Conservation (phyloP, 2,329 filamentous ascomycete genomes). For the Xenoacremonium recifei region DNA sequence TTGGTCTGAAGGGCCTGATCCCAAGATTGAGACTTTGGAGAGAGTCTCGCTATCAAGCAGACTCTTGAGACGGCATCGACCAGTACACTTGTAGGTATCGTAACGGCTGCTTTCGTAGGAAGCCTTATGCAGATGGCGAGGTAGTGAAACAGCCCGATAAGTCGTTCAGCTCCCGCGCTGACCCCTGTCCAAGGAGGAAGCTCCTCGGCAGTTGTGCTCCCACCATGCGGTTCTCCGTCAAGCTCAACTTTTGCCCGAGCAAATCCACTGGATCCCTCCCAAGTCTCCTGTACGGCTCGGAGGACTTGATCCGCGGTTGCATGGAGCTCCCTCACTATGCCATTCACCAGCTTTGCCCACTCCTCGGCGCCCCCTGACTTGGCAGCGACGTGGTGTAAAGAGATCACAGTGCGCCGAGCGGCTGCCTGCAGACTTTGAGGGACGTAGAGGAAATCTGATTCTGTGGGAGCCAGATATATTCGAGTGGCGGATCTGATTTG, state of each 20-base stretch:
- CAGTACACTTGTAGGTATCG: constrained; percentile 65
- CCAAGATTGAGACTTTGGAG: constrained; percentile 42
- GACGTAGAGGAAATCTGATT: constrained; percentile 46
- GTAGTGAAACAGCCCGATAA: constrained; percentile 64
- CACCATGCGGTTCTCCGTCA: constrained; percentile 47
- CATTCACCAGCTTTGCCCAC: constrained; percentile 68
- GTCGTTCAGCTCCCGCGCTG: constrained; percentile 67
- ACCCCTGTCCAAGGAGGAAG: constrained; percentile 74
- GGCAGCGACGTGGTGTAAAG: constrained; percentile 76
- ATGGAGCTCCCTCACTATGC: constrained; percentile 65
- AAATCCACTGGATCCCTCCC: constrained; percentile 65
- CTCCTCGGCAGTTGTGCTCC: constrained; percentile 43
- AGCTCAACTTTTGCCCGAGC: constrained; percentile 40
- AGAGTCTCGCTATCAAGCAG: constrained; percentile 61
- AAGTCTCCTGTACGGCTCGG: constrained; percentile 76
- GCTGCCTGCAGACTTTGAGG: constrained; percentile 53
- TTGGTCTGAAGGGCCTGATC: constrained; percentile 62
- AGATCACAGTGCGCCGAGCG: constrained; percentile 64
- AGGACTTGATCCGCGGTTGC: constrained; percentile 73
- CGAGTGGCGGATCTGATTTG: constrained; percentile 64
- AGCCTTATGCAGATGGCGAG: constrained; percentile 62
- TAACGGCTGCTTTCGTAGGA: constrained; percentile 63
- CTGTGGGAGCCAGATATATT: constrained; percentile 63
- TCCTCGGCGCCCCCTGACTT: constrained; percentile 77
- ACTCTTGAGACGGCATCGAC: constrained; percentile 70